Evolutionary conservation across 768 basidiomycete genomes (phyloP).

Genomic region (Tylopilus vinaceipallidus): DNA sequence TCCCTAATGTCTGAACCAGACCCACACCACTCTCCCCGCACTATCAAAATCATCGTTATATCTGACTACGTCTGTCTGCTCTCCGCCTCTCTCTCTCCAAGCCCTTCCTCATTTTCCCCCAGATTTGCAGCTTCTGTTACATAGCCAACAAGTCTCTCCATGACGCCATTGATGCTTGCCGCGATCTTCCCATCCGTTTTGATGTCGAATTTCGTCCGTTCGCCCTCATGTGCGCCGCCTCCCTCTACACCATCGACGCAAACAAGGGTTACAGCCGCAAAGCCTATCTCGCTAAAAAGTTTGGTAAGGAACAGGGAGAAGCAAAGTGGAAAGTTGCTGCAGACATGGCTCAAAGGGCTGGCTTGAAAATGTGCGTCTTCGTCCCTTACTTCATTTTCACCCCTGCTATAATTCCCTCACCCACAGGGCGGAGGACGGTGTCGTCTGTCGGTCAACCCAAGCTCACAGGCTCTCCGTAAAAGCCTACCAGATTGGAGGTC

Average conservation of each 20-base stretch:
- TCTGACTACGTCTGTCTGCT: constrained; percentile 32
- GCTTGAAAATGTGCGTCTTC: constrained; percentile 24
- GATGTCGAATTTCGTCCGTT: constrained; percentile 38
- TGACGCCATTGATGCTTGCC: constrained; percentile 36
- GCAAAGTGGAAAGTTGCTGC: constrained; percentile 25
- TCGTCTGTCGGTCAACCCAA: constrained; percentile 38
- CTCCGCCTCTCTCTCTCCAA: not conserved
- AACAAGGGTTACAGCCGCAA: constrained; percentile 21
- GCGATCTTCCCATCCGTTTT: constrained; percentile 32
- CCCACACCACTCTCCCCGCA: constrained; percentile 13
- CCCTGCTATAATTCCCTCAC: not conserved
- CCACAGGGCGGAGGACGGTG: constrained; percentile 37
- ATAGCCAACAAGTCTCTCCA: constrained; percentile 37
- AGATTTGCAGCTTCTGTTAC: constrained; percentile 40
- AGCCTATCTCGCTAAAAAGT: constrained; percentile 24
- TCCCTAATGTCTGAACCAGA: constrained; percentile 20
- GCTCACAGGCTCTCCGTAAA: constrained; percentile 46
- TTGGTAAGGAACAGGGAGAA: constrained; percentile 27
- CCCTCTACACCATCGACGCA: constrained; percentile 19
- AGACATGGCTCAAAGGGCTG: constrained; percentile 31
- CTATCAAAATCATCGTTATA: constrained; percentile 34
- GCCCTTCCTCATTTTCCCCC: constrained; percentile 7
- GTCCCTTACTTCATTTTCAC: not conserved
- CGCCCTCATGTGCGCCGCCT: constrained; percentile 25
- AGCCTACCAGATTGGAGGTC: constrained; percentile 42